These are phyloP conservation scores for Silybum marianum DNA, from an alignment of 129 eudicot genomes.

Conservation along the genomic window DNA sequence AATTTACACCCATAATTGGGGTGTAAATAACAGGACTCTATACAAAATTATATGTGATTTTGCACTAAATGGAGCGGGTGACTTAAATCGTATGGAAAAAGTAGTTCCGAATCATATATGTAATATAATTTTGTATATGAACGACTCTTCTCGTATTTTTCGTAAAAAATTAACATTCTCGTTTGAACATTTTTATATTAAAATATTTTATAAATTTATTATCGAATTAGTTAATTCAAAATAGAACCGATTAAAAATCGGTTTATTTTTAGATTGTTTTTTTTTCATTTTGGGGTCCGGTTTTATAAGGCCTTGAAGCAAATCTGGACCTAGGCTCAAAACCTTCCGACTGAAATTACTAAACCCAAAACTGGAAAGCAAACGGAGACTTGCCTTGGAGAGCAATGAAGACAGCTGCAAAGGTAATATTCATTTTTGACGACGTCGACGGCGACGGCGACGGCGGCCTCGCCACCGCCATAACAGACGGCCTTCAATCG, in stretches of 20 bases:
- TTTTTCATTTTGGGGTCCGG: background rate
- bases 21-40: too few species aligned
- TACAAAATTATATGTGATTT: background rate
- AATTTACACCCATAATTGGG: too few species aligned
- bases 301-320: background rate
- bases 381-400: background rate
- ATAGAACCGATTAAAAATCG: background rate
- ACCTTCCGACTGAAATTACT: background rate
- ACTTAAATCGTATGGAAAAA: too few species aligned
- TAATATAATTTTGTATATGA: too few species aligned
- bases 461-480: slow-evolving; percentile 56
- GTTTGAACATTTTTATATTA: too few species aligned
- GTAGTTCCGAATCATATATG: too few species aligned
- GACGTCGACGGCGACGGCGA: slow-evolving; percentile 60
- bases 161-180: too few species aligned
- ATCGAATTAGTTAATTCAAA: background rate
- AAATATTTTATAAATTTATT: too few species aligned
- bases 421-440: slow-evolving; percentile 51
- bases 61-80: too few species aligned
- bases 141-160: too few species aligned
- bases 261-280: background rate
- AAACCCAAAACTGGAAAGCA: slow-evolving; percentile 6
- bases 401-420: slow-evolving; percentile 60
- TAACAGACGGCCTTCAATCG: slow-evolving; percentile 56
- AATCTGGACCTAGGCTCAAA: background rate